Conservation (phyloP, 176 grass and related monocot genomes). For the Panicum miliaceum region DNA sequence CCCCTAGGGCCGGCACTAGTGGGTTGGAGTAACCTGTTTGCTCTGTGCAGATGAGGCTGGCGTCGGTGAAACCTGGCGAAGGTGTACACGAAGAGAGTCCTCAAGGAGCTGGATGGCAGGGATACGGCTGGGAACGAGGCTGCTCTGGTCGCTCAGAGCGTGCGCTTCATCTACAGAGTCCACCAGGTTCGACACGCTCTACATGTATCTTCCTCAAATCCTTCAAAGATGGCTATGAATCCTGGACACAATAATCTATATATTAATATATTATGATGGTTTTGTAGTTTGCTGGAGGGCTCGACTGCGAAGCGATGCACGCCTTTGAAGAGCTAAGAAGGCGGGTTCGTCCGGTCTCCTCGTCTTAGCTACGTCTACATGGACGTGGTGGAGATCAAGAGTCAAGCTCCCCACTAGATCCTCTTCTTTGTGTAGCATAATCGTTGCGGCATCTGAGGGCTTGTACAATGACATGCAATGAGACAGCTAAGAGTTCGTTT, state of each 20-base stretch:
- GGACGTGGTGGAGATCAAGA: neutral
- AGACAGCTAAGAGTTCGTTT: neutral
- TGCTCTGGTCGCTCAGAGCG: constrained; percentile 70
- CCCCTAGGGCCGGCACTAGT: no score
- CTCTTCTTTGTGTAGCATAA: neutral
- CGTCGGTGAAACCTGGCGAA: constrained; percentile 84
- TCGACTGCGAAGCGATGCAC: constrained; percentile 37
- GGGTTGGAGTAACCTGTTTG: neutral
- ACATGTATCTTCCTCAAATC: neutral
- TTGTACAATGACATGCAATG: neutral
- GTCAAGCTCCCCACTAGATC: neutral
- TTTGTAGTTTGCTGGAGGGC: constrained; percentile 48
- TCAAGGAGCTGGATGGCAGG: constrained; percentile 68
- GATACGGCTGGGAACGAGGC: constrained; percentile 58
- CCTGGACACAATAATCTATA: neutral
- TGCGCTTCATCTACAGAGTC: constrained; percentile 81
- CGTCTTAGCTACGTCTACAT: neutral
- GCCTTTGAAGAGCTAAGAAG: constrained; percentile 71
- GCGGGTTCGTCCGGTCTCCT: constrained; percentile 34
- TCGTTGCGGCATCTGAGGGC: neutral
- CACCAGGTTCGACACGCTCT: constrained; percentile 58
- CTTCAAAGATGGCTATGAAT: neutral
- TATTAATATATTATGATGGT: no score
- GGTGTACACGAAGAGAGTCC: constrained; percentile 73
- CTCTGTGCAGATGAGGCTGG: constrained; percentile 65